Evolutionary conservation across 2,329 filamentous ascomycete genomes (phyloP), one percentile per base, ranked within the genome.

Genomic region (Cladosporium sp.): DNA sequence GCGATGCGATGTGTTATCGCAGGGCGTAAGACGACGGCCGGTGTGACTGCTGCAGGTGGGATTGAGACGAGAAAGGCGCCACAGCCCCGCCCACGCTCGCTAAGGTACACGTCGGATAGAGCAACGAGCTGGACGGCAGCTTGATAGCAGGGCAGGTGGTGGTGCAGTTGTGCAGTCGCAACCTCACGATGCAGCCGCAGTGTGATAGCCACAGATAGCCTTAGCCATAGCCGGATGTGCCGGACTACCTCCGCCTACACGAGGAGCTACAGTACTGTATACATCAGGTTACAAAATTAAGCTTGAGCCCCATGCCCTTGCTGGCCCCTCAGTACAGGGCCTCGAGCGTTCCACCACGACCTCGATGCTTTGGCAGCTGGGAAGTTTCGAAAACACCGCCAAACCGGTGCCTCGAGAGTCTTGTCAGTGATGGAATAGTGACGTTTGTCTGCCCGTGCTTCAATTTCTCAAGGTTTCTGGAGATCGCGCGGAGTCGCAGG

Each of bases 401-500:
- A 46, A 39, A 46, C 32, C 23, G 56, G 18, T 36, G 23, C 23
- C 58, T 48, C 21, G 39, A 32, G 48, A 18, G 36, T n/a, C 23
- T 23, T 25, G 49, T 32, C 34, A 18, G n/a, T 63, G 60, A 63
- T 46, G 18, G 49, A 39, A 46, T 63, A 26, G 60, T 63, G 60
- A 63, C 60, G 60, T 63, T 10, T 16, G 13, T 13, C 11, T 34
- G 60, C 49, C 46, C 59, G 59, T 51, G 59, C 59, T 28, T 23
- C 48, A 18, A 26, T 21, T 36, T 49, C 36, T 32, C 32, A 63
- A 63, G 49, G 60, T 46, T 63, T 63, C 48, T 63, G 60, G 60
- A 56, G 48, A 63, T 54, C 60, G 60, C 21, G 60, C 60, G 60
- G 60, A 63, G 60, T 60, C 39, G 56, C 56, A n/a, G 25, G 26